Base-by-base conservation (phyloP, 2,329 filamentous ascomycete genomes). In the Orbilia javanica region DNA sequence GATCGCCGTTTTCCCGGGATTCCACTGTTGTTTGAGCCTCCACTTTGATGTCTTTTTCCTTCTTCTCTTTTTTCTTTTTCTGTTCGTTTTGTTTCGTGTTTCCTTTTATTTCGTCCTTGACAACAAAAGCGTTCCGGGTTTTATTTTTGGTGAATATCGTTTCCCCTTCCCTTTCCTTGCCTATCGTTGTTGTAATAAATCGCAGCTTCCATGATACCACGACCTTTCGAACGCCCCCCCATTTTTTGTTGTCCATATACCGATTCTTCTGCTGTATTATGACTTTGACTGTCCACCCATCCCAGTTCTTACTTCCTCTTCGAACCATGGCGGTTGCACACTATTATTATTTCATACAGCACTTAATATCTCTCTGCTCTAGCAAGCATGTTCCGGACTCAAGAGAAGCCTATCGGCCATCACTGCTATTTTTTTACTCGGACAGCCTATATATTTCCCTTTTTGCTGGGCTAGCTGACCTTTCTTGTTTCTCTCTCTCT, bases 111-210 rank as follows among this genome's bases (percentile, higher is more conserved):
- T 39, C 27, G n/a, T 25, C 10, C 46, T 65, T 48, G 22, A 39
- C 36, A 27, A 48, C 50, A 60, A 64, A 73, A 73, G 44, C 48
- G 69, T 55, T 63, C 22, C 27, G n/a, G 42, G 48, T 27, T 25
- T 55, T 66, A 55, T 44, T 63, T 52, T 70, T 36, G 27, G 46
- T 36, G 25, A 20, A 74, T 42, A 25, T 68, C 50, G 27, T 13
- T 44, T 44, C n/a, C 42, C 4, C 3, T 20, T n/a, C 31, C 60
- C 22, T 13, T 46, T 22, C 29, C n/a, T 55, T 18, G n/a, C 36
- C 8, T 74, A 46, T 64, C 22, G 57, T 63, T 27, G 22, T 72
- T 72, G 60, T 79, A 72, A 73, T 72, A 79, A 62, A 68, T 46
- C 42, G 18, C 53, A 53, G 31, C 22, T 46, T 75, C 62, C 34